phyloP scores from a whole-genome alignment of 2,329 filamentous ascomycete species.

The Ophiostoma sp. region DNA sequence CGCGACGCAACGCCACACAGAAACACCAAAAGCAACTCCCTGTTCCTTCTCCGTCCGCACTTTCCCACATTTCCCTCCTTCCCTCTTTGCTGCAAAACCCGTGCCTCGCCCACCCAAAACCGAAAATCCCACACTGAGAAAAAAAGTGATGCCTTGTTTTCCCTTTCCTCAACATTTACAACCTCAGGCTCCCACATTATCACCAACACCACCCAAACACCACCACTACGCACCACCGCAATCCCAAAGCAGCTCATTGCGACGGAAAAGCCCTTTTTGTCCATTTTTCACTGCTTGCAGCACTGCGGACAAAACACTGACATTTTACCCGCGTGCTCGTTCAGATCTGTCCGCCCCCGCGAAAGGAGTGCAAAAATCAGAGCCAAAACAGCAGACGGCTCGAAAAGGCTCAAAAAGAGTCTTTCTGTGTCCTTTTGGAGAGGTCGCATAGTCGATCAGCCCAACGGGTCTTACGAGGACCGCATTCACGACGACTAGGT shows the following conservation, averaged over 20 bases:
- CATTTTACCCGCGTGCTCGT: background rate
- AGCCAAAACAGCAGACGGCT: constrained; percentile 1
- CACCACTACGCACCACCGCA: constrained; percentile 6
- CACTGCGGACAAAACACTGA: background rate
- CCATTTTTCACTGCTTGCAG: background rate
- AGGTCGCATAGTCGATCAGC: background rate
- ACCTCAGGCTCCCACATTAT: constrained; percentile 25
- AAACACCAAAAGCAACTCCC: background rate
- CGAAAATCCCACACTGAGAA: background rate
- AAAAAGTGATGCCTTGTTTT: constrained; percentile 22
- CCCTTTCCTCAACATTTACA: constrained; percentile 21
- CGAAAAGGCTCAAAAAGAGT: background rate
- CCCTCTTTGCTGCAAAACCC: background rate
- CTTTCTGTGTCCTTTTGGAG: background rate
- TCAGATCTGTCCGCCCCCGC: background rate
- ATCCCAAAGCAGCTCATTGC: constrained; percentile 7
- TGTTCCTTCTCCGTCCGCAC: background rate
- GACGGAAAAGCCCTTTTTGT: background rate
- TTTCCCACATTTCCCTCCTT: background rate
- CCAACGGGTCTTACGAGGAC: background rate
- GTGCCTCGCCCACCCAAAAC: background rate
- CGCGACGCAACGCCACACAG: constrained; percentile 5
- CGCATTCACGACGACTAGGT: constrained; percentile 2
- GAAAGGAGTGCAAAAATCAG: background rate
- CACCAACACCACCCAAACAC: constrained; percentile 20